Evolutionary conservation across 164 flowering plant species (phyloP).

Genomic region (Pachysandra terminalis): DNA sequence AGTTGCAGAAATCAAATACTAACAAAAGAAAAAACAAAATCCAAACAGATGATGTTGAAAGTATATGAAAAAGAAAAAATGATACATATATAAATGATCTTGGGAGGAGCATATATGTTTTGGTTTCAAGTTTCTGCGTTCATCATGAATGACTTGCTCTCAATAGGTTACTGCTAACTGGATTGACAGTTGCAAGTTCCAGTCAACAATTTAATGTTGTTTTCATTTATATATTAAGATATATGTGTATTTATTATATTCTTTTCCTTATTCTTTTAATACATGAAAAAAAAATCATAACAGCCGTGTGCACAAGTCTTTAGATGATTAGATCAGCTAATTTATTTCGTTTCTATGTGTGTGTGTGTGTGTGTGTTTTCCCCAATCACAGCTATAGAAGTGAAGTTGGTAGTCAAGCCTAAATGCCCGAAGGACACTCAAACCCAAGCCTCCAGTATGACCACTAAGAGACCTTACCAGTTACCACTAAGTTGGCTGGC

Average conservation of each 20-base stretch:
- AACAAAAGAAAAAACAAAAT: too few relatives aligned
- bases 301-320: neutral
- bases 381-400: too few relatives aligned
- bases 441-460: neutral
- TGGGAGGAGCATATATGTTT: neutral
- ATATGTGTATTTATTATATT: neutral
- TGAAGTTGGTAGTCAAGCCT: too few relatives aligned
- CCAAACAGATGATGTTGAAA: neutral
- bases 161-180: neutral
- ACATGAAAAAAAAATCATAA: too few relatives aligned
- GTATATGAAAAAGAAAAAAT: too few relatives aligned
- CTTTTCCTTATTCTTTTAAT: neutral
- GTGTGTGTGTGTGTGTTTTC: too few relatives aligned
- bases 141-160: neutral
- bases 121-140: neutral
- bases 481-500: neutral
- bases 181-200: neutral
- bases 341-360: too few relatives aligned
- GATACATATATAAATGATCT: neutral
- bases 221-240: too few relatives aligned
- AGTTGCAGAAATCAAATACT: neutral
- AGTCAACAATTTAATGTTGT: neutral
- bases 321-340: neutral
- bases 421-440: too few relatives aligned
- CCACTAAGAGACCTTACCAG: too few relatives aligned